These are phyloP conservation scores for Symbiodinium pilosum DNA, from an alignment of 73 alveolate genomes.

Conservation along the genomic window DNA sequence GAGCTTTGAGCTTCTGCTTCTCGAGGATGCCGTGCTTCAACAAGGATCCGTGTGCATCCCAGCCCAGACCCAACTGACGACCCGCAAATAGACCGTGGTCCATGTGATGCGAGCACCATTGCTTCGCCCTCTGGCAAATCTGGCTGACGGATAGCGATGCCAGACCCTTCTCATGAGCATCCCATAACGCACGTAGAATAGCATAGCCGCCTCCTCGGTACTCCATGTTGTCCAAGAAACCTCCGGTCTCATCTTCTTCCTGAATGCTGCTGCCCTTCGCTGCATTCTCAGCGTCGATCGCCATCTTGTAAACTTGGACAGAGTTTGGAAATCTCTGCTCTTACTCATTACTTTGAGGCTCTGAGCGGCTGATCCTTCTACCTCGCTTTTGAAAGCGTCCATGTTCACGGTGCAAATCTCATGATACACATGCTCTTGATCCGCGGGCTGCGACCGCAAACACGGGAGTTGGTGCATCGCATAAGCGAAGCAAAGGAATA, in stretches of 20 bases:
- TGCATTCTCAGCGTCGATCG: background rate
- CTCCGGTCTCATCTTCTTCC: background rate
- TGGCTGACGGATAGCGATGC: background rate
- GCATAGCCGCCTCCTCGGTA: constrained; percentile 13
- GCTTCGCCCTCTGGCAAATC: background rate
- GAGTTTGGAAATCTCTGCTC: no score
- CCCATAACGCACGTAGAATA: background rate
- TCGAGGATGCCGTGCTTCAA: background rate
- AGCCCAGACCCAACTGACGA: background rate
- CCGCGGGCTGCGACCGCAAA: no score
- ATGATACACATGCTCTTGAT: no score
- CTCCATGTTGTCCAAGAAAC: background rate
- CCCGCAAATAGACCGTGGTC: background rate
- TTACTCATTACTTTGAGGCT: no score
- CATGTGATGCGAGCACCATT: constrained; percentile 9
- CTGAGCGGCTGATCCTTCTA: no score
- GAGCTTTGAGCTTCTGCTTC: background rate
- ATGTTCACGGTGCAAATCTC: no score
- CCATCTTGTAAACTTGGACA: no score
- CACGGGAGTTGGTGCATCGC: no score
- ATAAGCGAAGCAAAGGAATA: no score
- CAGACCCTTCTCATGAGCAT: background rate
- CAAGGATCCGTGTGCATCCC: background rate
- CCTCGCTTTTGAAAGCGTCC: no score
- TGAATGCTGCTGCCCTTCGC: background rate